Percentiles rank a stretch among this genome's conserved stretches.
phyloP scores from a whole-genome alignment of 1,284 basidiomycete genomes.

The Moesziomyces globuligerus region DNA sequence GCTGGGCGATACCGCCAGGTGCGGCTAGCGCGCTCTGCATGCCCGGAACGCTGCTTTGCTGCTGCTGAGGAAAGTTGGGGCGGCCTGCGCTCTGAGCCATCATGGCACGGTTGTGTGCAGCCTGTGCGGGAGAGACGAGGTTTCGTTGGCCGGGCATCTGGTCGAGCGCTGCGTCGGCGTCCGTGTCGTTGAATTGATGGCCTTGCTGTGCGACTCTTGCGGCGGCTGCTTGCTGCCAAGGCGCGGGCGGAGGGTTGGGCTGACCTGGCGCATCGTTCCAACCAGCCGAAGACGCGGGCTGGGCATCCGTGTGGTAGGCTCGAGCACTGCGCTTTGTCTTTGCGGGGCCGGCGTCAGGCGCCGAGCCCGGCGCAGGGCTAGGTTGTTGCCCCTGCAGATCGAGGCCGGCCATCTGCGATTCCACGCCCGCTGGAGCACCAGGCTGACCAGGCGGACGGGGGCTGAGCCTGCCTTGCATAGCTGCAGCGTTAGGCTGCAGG shows the following conservation, averaged over 20 bases:
- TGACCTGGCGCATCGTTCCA: conserved; percentile 62
- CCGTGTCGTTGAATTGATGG: conserved; percentile 32
- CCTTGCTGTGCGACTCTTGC: conserved; percentile 52
- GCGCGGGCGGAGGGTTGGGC: conserved; percentile 54
- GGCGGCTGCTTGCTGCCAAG: conserved; percentile 63
- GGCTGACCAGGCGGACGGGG: conserved; percentile 36
- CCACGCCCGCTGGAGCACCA: conserved; percentile 13
- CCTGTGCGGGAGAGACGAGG: conserved; percentile 56
- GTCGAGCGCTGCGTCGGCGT: conserved; percentile 59
- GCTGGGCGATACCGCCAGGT: conserved; percentile 58
- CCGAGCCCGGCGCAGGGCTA: conserved; percentile 15
- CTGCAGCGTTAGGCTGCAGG: conserved; percentile 14
- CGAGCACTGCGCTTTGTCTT: conserved; percentile 64
- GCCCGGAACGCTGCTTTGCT: conserved; percentile 37
- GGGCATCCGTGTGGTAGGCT: conserved; percentile 65
- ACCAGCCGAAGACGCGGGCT: conserved; percentile 33
- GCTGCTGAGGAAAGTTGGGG: conserved; percentile 31
- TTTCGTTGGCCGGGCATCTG: conserved; percentile 65
- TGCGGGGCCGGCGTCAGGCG: conserved; percentile 43
- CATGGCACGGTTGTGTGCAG: conserved; percentile 58
- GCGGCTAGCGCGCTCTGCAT: conserved; percentile 38
- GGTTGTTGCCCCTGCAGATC: conserved; percentile 40
- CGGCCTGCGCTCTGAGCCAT: conserved; percentile 34
- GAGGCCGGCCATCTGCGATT: conserved; percentile 48
- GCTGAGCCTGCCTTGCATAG: conserved; percentile 33